Evolutionary conservation across 495 filamentous ascomycete genomes (phyloP), one percentile per base, ranked within the genome.

Genomic region (Tetracladium setigerum): DNA sequence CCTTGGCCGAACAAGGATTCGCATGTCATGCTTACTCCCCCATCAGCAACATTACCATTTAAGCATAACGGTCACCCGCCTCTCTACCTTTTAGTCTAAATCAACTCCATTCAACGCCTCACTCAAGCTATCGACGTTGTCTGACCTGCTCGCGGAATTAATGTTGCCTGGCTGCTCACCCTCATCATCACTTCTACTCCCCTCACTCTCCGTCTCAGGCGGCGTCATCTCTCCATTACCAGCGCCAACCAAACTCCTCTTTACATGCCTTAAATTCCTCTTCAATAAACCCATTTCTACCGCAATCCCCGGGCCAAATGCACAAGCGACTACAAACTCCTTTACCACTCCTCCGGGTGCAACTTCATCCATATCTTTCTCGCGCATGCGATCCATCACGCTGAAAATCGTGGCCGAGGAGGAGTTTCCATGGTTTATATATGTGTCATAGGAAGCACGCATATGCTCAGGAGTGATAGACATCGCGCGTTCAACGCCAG

Each of bases 251-350:
- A 52, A 24, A 17, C 38, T 53, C 45, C 56, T 40, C 30, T 38
- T 42, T 1, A 50, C 49, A 44, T 55, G 52, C n/a, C 30, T 50
- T 38, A 61, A 36, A 46, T 54, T 53, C 30, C 76, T 63, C 60
- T 67, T 73, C 37, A 82, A 53, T 53, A 82, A 61, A 54, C 75
- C 75, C 75, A 81, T 81, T 67, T 84, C 81, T 27, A 82, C 64
- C 15, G 70, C 53, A 27, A 85, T 76, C 2, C 81, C 80, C 0
- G 81, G 81, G 5, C 81, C 81, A 61, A 84, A 85, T 14, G 77
- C 77, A 44, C 74, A 77, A 0, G 75, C 79, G n/a, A 82, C 71
- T 15, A 84, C 69, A 33, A 79, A 67, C 38, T 82, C 74, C 41
- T 64, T 68, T 0, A 56, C 66, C 50, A 57, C 65, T 17, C 57